Conservation (phyloP, 495 filamentous ascomycete genomes). For the Coniosporium apollinis region DNA sequence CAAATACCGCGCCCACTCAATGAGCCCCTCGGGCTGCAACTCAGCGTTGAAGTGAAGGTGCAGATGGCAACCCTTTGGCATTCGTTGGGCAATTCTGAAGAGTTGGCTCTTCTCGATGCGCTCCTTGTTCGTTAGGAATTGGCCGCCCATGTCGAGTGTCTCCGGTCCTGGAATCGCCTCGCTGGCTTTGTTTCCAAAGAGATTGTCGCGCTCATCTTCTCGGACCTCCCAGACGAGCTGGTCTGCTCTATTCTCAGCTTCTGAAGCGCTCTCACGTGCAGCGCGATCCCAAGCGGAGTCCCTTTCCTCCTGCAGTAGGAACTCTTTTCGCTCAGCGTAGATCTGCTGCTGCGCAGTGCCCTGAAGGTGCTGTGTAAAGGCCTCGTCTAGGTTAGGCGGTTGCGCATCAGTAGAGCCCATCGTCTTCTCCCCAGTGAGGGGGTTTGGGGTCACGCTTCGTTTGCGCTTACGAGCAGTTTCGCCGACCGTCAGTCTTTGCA, state of each 20-base stretch:
- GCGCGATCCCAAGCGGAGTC: slow-evolving; percentile 11
- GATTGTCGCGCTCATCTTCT: slow-evolving; percentile 17
- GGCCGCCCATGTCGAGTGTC: slow-evolving; percentile 24
- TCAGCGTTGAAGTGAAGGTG: slow-evolving; percentile 27
- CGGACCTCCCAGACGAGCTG: slow-evolving; percentile 16
- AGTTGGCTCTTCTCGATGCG: slow-evolving; percentile 20
- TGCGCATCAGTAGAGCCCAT: not conserved
- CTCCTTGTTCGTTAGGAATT: slow-evolving; percentile 21
- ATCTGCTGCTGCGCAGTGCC: not conserved
- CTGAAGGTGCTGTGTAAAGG: not conserved
- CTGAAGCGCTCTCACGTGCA: slow-evolving; percentile 9
- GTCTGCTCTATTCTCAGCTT: slow-evolving; percentile 11
- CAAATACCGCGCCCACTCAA: slow-evolving; percentile 10
- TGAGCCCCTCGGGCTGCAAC: slow-evolving; percentile 15
- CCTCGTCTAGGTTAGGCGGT: not conserved
- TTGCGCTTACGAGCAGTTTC: no score
- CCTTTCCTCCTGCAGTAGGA: slow-evolving; percentile 12
- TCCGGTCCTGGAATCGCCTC: slow-evolving; percentile 17
- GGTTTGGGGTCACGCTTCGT: no score
- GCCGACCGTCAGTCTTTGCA: no score
- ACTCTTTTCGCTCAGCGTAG: not conserved
- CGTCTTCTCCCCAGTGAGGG: no score
- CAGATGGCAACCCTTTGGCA: slow-evolving; percentile 22
- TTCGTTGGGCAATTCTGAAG: slow-evolving; percentile 14
- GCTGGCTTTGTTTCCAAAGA: slow-evolving; percentile 20